Conservation (phyloP, 176 grass and related monocot species). For the Stipa capillata region DNA sequence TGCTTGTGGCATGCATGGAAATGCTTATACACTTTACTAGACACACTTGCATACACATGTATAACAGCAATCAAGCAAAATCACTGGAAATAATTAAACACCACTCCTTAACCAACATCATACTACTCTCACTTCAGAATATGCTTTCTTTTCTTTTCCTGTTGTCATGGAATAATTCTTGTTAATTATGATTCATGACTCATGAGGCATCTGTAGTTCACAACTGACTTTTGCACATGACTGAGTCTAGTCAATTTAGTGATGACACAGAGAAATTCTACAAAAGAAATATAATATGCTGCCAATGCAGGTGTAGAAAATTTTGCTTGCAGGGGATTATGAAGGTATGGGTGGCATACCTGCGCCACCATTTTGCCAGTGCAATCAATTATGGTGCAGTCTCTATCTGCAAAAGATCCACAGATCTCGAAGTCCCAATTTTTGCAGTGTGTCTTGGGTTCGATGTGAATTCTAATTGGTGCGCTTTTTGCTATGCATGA, state of each 20-base stretch:
- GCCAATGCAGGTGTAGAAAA: not conserved
- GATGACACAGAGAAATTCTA: not conserved
- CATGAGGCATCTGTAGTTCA: not conserved
- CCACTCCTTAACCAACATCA: not conserved
- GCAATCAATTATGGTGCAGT: conserved; percentile 55
- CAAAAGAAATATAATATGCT: not conserved
- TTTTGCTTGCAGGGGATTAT: not conserved
- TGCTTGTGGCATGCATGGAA: conserved; percentile 5
- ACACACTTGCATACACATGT: not conserved
- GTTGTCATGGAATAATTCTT: conserved; percentile 4
- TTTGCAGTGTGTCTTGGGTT: conserved; percentile 45
- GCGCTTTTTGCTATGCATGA: conserved; percentile 36
- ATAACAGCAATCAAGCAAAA: not conserved
- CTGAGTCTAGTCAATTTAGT: no score
- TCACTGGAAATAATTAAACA: not conserved
- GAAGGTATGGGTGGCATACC: conserved; percentile 28
- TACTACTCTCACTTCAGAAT: not conserved
- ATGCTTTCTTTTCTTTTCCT: not conserved
- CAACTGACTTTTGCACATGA: not conserved
- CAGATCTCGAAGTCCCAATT: conserved; percentile 65
- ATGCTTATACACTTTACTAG: not conserved
- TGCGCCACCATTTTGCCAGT: conserved; percentile 53
- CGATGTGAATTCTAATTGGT: conserved; percentile 47
- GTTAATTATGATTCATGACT: not conserved
- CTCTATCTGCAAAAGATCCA: conserved; percentile 72